These are phyloP conservation scores for Casuarina glauca DNA, from an alignment of 306 rosid genomes.

Conservation along the genomic window DNA sequence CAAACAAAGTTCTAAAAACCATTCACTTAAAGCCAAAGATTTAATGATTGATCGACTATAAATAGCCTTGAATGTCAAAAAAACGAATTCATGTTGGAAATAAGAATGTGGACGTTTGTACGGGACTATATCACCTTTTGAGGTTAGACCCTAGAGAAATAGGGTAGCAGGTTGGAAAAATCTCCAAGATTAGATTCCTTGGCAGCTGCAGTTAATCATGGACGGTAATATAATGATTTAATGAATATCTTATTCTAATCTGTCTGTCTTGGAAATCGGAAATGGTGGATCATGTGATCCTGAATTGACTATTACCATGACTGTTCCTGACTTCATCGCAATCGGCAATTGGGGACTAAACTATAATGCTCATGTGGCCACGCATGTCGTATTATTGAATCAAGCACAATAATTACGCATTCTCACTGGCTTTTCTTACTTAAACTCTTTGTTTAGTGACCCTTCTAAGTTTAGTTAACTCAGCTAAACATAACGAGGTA, in stretches of 20 bases:
- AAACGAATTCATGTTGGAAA: background rate
- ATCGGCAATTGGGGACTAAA: slow-evolving; percentile 29
- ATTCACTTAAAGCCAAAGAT: background rate
- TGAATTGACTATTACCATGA: slow-evolving; percentile 31
- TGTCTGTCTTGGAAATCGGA: slow-evolving; percentile 34
- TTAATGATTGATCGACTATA: background rate
- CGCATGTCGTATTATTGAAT: slow-evolving; percentile 42
- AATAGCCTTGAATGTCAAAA: background rate
- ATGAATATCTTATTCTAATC: slow-evolving; percentile 10
- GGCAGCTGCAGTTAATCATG: slow-evolving; percentile 9
- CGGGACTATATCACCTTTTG: background rate
- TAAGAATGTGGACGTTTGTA: background rate
- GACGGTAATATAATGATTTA: background rate
- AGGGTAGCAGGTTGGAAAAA: background rate
- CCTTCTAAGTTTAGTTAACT: slow-evolving; percentile 10
- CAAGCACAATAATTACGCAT: slow-evolving; percentile 29
- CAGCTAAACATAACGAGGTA: slow-evolving; percentile 14
- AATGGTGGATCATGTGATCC: slow-evolving; percentile 48
- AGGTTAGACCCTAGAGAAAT: background rate
- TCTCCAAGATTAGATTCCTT: slow-evolving; percentile 9
- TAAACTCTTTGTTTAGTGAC: slow-evolving; percentile 15
- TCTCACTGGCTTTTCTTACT: slow-evolving; percentile 13
- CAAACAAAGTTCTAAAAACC: background rate
- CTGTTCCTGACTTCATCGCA: slow-evolving; percentile 30
- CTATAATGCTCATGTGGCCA: slow-evolving; percentile 37